Evolutionary conservation across 345 rosid species (phyloP), one percentile per base, ranked within the genome.

Genomic region (Populus davidiana): DNA sequence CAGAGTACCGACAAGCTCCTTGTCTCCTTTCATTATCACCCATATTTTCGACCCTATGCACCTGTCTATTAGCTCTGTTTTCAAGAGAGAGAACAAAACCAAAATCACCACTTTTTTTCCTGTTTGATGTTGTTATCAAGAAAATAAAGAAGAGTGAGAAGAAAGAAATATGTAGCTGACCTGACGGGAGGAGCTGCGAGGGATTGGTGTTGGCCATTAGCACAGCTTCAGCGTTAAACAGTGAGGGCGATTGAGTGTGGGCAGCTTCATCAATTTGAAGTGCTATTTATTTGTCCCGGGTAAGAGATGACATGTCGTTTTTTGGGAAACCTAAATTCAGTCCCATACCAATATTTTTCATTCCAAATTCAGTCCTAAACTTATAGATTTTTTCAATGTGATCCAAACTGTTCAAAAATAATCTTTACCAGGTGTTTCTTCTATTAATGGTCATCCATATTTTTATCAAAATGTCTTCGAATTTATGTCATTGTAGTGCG

Each of bases 1-100:
- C 9, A 92, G 91, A 72, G 90, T 87, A 44, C 95, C 97, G 5
- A 91, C 95, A 35, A 92, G 95, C 85, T 92, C 97, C 83, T 92
- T 92, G 84, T 92, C 97, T 69, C 97, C 95, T 88, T 92, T 92
- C 97, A 92, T 91, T 36, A 92, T 91, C 71, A 92, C 95, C 97
- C 95, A 88, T 69, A 92, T 91, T 86, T 86, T 92, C 65, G 97
- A 92, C 50, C 97, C 97, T 77, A 92, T 81, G 87, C 97, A 92
- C 80, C 94, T 86, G 76, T 91, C 97, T 63, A 92, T 92, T 52
- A 92, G 81, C 90, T 92, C 95, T 91, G 90, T 86, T 59, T 3
- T 18, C 52, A 21, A 66, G 43, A 33, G 67, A 71, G 61, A 64
- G 65, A 56, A 21, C 10, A 5, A 49, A 68, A 71, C 20, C 17